Evolutionary conservation across 495 filamentous ascomycete genomes (phyloP), one percentile per base, ranked within the genome.

Genomic region (Penicillium egyptiacum): DNA sequence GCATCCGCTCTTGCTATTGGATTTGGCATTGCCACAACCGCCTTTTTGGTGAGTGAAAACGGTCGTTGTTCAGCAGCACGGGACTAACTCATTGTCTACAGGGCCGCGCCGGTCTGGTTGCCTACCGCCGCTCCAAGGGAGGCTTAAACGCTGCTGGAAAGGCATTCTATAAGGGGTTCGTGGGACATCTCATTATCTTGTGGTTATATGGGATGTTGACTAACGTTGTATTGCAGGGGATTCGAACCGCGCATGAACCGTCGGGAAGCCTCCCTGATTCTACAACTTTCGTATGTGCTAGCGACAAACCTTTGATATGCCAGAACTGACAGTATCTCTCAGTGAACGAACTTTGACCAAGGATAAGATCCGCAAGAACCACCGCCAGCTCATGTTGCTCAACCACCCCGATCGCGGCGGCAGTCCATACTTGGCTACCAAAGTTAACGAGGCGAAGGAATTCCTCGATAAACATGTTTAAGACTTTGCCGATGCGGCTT

Each of bases 381-480:
- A 99, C 77, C 86, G 94, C 33, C 90, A 89, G 57, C 86, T 98
- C 50, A 99, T 99, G 94, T 83, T 99, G 50, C 79, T 95, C 58
- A 99, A 99, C 76, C 94, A 99, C 75, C 94, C 94, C 30, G 94
- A 99, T 75, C 90, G 94, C 59, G 94, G 94, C 50, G 94, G 94
- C 19, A 96, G 92, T 70, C 94, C 94, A 30, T 99, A 97, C 71
- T 71, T 98, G 53, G 94, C 94, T 9, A 96, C 91, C 44, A 98
- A 98, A 71, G 88, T 98, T 70, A 98, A 98, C 73, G 93, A 98
- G 73, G 93, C 93, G 40, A 98, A 98, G 72, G 93, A 98, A 71
- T 87, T 97, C 61, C 68, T 98, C 65, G 93, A 98, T 72, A 98
- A 96, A 77, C 65, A 75, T 40, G 51, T 51, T 31, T 77, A 60